A percentile compares a stretch with the other conserved stretches of the same genome.
Evolutionary conservation across 306 rosid species (phyloP).

Genomic region (Vicia faba): DNA sequence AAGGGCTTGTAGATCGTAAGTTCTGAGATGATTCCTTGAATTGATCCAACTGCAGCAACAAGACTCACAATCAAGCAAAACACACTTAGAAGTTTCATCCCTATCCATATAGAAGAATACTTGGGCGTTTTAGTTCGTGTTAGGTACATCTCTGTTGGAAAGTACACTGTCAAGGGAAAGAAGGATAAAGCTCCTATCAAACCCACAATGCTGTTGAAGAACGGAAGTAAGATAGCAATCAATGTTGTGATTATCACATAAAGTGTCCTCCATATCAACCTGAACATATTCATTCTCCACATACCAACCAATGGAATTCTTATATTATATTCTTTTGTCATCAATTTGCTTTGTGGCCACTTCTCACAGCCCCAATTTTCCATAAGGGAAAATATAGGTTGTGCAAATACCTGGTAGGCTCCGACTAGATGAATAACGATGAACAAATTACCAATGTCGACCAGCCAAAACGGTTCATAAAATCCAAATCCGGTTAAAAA

Average conservation of each 20-base stretch:
- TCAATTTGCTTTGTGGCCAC: slow-evolving; percentile 48
- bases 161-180: slow-evolving; percentile 65
- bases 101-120: slow-evolving; percentile 34
- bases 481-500: slow-evolving; percentile 65
- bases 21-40: not conserved
- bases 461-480: slow-evolving; percentile 56
- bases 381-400: slow-evolving; percentile 38
- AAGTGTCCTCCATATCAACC: slow-evolving; percentile 47
- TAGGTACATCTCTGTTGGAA: slow-evolving; percentile 64
- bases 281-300: slow-evolving; percentile 48
- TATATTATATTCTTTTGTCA: slow-evolving; percentile 43
- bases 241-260: slow-evolving; percentile 45
- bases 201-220: slow-evolving; percentile 66
- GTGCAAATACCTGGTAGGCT: slow-evolving; percentile 53
- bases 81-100: not conserved
- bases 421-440: slow-evolving; percentile 50
- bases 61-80: not conserved
- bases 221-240: slow-evolving; percentile 55
- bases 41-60: slow-evolving; percentile 10
- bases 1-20: not conserved
- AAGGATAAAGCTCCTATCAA: slow-evolving; percentile 56
- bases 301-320: slow-evolving; percentile 40
- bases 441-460: slow-evolving; percentile 50
- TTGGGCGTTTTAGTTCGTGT: slow-evolving; percentile 43
- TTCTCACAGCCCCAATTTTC: slow-evolving; percentile 27